phyloP scores from a whole-genome alignment of 805 yeast genomes.

The Pichia gijzeniarum region DNA sequence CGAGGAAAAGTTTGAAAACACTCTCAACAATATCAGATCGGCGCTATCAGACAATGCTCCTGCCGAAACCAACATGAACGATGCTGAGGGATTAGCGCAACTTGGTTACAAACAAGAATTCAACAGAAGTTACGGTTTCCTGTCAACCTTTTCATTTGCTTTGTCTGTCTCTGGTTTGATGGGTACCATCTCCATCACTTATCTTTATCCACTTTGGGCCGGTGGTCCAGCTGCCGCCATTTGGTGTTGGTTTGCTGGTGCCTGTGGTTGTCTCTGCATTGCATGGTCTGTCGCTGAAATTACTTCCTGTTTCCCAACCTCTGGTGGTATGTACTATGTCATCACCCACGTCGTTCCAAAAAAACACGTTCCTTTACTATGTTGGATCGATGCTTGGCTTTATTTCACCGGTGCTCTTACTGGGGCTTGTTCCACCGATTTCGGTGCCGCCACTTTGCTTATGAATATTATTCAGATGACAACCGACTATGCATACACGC shows the following conservation, averaged over 20 bases:
- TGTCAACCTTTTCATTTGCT: slow-evolving; percentile 60
- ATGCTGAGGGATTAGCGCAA: slow-evolving; percentile 27
- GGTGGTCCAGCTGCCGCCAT: slow-evolving; percentile 60
- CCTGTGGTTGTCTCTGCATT: slow-evolving; percentile 46
- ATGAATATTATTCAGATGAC: slow-evolving; percentile 40
- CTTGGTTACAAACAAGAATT: slow-evolving; percentile 62
- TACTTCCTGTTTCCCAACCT: slow-evolving; percentile 46
- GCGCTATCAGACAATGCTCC: slow-evolving; percentile 7
- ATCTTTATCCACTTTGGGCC: slow-evolving; percentile 38
- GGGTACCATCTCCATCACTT: slow-evolving; percentile 55
- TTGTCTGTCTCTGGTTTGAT: slow-evolving; percentile 58
- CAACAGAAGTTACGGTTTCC: slow-evolving; percentile 48
- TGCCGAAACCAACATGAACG: background rate
- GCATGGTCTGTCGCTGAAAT: slow-evolving; percentile 47
- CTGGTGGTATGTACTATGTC: slow-evolving; percentile 47
- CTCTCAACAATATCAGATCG: slow-evolving; percentile 2
- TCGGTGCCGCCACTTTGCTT: slow-evolving; percentile 45
- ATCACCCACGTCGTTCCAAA: slow-evolving; percentile 44
- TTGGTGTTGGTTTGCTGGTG: slow-evolving; percentile 58
- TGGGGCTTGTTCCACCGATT: slow-evolving; percentile 47
- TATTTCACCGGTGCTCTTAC: slow-evolving; percentile 43
- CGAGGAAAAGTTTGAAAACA: background rate
- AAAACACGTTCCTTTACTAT: slow-evolving; percentile 42
- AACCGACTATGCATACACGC: slow-evolving; percentile 32
- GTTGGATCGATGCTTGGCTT: slow-evolving; percentile 51